Base-by-base conservation (phyloP, 2,329 filamentous ascomycete species). In the Trichoderma asperellum region DNA sequence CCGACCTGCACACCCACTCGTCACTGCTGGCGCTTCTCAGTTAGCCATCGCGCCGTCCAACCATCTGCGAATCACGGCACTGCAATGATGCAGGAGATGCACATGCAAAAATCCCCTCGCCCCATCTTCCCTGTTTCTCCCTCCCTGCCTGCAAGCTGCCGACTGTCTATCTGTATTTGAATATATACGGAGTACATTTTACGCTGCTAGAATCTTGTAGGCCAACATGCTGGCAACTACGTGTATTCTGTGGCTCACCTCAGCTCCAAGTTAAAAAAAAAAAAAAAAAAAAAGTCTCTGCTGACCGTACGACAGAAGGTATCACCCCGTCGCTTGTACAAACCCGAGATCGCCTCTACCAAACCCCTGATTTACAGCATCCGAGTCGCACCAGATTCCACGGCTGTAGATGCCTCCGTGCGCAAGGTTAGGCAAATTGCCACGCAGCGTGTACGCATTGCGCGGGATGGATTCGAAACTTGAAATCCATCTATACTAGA, bases 291-390 rank as follows among this genome's bases (percentile, higher is more conserved):
- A 37, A 12, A 37, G 35, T 37, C 35, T 24, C 47, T 49, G 24
- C n/a, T 49, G 21, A 40, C 21, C 14, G 27, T 56, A 14, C 21
- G n/a, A 56, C 52, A 34, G 16, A 37, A 21, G 8, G 32, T 7
- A 29, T 59, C 16, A 24, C 32, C 18, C 29, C 16, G 29, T 21
- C 37, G 53, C 63, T 52, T 56, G 55, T 29, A 58, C 55, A 40
- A 40, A 58, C 49, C 63, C 63, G 55, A 66, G 40, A 66, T 66
- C 37, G 63, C 10, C 32, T 66, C 63, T 58, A 27, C 52, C 55
- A 55, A 59, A 27, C 63, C 63, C 63, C 55, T 66, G 63, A 66
- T 58, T 59, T 37, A 29, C 53, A 37, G n/a, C 53, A 66, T 16
- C 63, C 10, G 40, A 58, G 55, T 66, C 40, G 11, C 55, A 59